These are phyloP conservation scores for Amylocystis lapponica DNA, from an alignment of 768 basidiomycete genomes.

Conservation along the genomic window DNA sequence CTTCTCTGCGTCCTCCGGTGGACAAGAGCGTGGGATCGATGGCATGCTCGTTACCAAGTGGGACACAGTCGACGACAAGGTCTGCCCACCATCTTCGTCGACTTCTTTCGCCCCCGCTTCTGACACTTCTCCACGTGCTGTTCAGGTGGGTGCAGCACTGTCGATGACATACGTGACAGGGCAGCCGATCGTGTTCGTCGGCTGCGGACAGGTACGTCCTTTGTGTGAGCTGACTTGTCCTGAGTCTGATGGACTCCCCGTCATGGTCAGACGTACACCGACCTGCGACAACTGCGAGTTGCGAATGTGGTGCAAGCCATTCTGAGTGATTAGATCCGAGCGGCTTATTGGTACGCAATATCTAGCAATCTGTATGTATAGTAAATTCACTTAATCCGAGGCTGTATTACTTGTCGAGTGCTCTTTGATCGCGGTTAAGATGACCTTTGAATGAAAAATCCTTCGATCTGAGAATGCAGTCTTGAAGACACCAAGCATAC, in stretches of 20 bases:
- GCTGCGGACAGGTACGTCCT: slow-evolving; percentile 82
- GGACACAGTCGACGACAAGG: slow-evolving; percentile 98
- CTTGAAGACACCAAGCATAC: too few relatives aligned
- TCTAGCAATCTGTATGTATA: too few relatives aligned
- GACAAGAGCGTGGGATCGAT: slow-evolving; percentile 87
- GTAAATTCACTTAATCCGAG: too few relatives aligned
- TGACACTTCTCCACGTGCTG: not conserved
- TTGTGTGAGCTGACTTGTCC: not conserved
- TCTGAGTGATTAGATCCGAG: slow-evolving; percentile 73
- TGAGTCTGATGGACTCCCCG: not conserved
- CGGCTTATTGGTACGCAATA: too few relatives aligned
- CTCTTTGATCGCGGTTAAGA: too few relatives aligned
- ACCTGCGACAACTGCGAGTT: slow-evolving; percentile 85
- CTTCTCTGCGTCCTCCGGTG: slow-evolving; percentile 71
- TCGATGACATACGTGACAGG: slow-evolving; percentile 99
- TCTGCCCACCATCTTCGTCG: slow-evolving; percentile 33
- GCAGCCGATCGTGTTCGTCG: slow-evolving; percentile 97
- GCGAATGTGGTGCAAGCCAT: slow-evolving; percentile 92
- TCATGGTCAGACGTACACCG: slow-evolving; percentile 83
- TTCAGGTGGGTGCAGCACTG: slow-evolving; percentile 91
- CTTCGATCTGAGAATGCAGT: too few relatives aligned
- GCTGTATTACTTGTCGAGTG: too few relatives aligned
- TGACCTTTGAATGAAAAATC: too few relatives aligned
- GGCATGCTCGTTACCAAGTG: slow-evolving; percentile 99
- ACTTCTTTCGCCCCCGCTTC: too few relatives aligned